phyloP scores from a whole-genome alignment of 768 basidiomycete species.

The Steccherinum ochraceum region DNA sequence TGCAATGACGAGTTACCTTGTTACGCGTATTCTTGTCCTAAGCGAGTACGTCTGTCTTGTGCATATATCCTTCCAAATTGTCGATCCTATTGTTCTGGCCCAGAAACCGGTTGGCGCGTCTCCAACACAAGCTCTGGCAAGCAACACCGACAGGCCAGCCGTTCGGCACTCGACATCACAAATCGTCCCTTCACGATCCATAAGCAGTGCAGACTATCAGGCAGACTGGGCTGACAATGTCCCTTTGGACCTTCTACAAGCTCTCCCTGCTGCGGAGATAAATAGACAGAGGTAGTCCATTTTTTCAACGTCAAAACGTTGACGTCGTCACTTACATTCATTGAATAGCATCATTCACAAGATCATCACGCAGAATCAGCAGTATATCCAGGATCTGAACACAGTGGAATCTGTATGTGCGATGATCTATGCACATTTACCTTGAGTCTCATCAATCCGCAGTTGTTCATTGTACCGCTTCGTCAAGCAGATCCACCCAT shows the following conservation, averaged over 20 bases:
- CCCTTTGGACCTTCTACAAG: conserved; percentile 38
- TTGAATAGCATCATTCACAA: conserved; percentile 68
- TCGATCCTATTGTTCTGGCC: neutral
- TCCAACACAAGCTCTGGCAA: conserved; percentile 12
- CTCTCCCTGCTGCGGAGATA: conserved; percentile 70
- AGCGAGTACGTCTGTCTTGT: conserved; percentile 39
- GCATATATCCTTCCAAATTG: conserved; percentile 3
- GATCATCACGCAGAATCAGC: conserved; percentile 82
- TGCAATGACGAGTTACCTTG: conserved; percentile 78
- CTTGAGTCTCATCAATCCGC: conserved; percentile 26
- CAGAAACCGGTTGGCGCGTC: conserved; percentile 15
- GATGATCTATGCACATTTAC: conserved; percentile 34
- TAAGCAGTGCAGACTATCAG: conserved; percentile 16
- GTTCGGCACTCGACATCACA: too few species aligned
- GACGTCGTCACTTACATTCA: neutral
- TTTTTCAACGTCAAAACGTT: too few species aligned
- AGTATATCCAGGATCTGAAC: conserved; percentile 84
- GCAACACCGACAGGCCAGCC: conserved; percentile 17
- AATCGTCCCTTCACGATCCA: neutral
- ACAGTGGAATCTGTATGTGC: conserved; percentile 62
- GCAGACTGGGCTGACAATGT: conserved; percentile 50
- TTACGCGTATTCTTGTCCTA: conserved; percentile 79
- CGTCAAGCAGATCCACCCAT: conserved; percentile 50
- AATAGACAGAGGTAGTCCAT: conserved; percentile 75
- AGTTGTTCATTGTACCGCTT: conserved; percentile 51